A percentile compares a stretch with the other conserved stretches of the same genome.
Evolutionary conservation across 345 rosid genomes (phyloP).

Genomic region (Syzygium jambos): DNA sequence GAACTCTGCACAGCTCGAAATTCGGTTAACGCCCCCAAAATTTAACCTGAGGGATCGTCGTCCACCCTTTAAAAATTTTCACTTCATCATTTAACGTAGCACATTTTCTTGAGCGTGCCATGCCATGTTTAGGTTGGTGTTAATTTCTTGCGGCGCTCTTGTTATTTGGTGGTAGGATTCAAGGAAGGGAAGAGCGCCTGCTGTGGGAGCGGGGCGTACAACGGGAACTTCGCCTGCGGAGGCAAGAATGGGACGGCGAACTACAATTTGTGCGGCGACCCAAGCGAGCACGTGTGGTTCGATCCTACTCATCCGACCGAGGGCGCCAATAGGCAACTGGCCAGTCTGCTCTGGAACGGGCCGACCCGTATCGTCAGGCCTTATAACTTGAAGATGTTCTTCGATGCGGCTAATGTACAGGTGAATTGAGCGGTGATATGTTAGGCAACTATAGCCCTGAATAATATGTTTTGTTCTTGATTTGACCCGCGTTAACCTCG

Average conservation of each 20-base stretch:
- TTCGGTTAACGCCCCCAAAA: not conserved
- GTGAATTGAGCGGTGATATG: not conserved
- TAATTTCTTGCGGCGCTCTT: not conserved
- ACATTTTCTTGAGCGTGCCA: not conserved
- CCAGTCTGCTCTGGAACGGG: slow-evolving; percentile 2
- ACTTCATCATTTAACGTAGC: not conserved
- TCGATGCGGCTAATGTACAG: not conserved
- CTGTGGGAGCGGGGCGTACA: slow-evolving; percentile 6
- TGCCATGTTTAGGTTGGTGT: not conserved
- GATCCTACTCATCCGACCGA: slow-evolving; percentile 5
- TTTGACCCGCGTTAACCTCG: not conserved
- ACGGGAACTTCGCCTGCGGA: not conserved
- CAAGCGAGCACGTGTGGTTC: slow-evolving; percentile 4
- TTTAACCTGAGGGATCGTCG: not conserved
- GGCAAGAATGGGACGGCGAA: not conserved
- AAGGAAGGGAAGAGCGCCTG: slow-evolving; percentile 1
- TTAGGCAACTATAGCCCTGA: not conserved
- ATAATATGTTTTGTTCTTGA: not conserved
- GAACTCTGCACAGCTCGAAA: slow-evolving; percentile 1
- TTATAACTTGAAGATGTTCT: not conserved
- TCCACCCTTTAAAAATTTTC: not conserved
- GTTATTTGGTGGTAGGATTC: not conserved
- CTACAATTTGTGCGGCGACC: not conserved
- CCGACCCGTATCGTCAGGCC: not conserved
- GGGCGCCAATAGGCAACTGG: not conserved